Evolutionary conservation across 75 land plant species (phyloP), one percentile per base, ranked within the genome.

Genomic region (Selaginella moellendorffii): DNA sequence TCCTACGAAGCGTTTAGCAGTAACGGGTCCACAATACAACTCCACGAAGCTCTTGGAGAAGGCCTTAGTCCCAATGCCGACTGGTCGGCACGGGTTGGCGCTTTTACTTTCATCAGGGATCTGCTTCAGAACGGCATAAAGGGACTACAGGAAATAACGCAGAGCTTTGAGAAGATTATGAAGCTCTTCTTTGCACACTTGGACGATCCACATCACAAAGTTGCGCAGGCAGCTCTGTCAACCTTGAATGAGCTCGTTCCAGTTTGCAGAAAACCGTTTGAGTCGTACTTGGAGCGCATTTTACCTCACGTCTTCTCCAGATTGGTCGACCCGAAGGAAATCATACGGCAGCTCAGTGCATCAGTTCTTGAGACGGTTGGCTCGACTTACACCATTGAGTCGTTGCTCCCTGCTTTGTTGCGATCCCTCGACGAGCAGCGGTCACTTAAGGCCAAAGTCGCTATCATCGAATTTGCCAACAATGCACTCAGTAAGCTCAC

Each of bases 261-360:
- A 5, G 24, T 56, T 19, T 56, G 59, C 24, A 56, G 24, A 56
- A 56, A 56, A 21, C 21, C 23, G 2, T 56, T 56, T 56, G 59
- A 56, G 21, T 56, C 59, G n/a, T 56, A 56, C n/a, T 56, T 56
- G 59, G 59, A 56, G n/a, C 21, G 59, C 8, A 56, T 56, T n/a
- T n/a, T 56, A 2, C 59, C 59, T 19, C 21, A 25, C 23, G 59
- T 56, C 23, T 56, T 56, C 24, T 19, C 59, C 21, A 19, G 59
- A 8, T 19, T 56, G 9, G 59, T 56, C 2, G 59, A 56, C n/a
- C 24, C 8, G 5, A 56, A 56, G 24, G 59, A 56, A 21, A 5
- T 56, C 9, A 56, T 56, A 8, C 59, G 59, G 24, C 59, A 56
- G 59, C 59, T 56, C 8, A 56, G 59, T 24, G 24, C 59, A 56